phyloP scores from a whole-genome alignment of 495 filamentous ascomycete species.

The Durotheca rogersii region DNA sequence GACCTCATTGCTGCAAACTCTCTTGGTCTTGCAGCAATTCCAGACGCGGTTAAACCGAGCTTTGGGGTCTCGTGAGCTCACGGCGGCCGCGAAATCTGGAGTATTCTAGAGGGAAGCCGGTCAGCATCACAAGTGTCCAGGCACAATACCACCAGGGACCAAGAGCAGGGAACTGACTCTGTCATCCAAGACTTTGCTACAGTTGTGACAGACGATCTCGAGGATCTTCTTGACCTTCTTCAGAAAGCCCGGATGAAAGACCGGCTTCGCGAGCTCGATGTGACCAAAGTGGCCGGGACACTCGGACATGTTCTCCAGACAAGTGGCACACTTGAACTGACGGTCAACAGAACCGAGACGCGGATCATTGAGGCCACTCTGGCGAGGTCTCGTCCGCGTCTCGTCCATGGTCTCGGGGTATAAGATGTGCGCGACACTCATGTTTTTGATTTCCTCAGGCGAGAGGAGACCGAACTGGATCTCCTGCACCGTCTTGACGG shows the following conservation, averaged over 20 bases:
- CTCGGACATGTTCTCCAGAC: slow-evolving; percentile 87
- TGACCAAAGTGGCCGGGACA: slow-evolving; percentile 98
- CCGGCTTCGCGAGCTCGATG: slow-evolving; percentile 91
- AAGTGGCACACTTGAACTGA: slow-evolving; percentile 90
- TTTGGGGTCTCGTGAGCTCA: slow-evolving; percentile 86
- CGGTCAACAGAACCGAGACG: slow-evolving; percentile 93
- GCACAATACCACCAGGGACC: slow-evolving; percentile 44
- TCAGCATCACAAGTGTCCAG: slow-evolving; percentile 71
- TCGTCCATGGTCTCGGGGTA: slow-evolving; percentile 99
- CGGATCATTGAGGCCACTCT: slow-evolving; percentile 89
- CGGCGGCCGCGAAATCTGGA: slow-evolving; percentile 74
- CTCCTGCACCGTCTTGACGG: slow-evolving; percentile 91
- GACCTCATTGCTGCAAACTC: slow-evolving; percentile 73
- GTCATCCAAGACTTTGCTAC: slow-evolving; percentile 91
- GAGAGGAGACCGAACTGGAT: slow-evolving; percentile 97
- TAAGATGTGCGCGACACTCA: slow-evolving; percentile 89
- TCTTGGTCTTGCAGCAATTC: slow-evolving; percentile 82
- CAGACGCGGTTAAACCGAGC: slow-evolving; percentile 86
- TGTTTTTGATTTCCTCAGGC: slow-evolving; percentile 95
- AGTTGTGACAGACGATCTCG: slow-evolving; percentile 97
- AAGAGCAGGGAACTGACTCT: slow-evolving; percentile 74
- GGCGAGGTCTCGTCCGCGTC: slow-evolving; percentile 78
- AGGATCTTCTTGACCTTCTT: slow-evolving; percentile 97
- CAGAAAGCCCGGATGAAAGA: slow-evolving; percentile 94
- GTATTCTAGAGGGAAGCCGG: slow-evolving; percentile 67